phyloP scores from a whole-genome alignment of 2,329 filamentous ascomycete species.

The Curvularia lunata region DNA sequence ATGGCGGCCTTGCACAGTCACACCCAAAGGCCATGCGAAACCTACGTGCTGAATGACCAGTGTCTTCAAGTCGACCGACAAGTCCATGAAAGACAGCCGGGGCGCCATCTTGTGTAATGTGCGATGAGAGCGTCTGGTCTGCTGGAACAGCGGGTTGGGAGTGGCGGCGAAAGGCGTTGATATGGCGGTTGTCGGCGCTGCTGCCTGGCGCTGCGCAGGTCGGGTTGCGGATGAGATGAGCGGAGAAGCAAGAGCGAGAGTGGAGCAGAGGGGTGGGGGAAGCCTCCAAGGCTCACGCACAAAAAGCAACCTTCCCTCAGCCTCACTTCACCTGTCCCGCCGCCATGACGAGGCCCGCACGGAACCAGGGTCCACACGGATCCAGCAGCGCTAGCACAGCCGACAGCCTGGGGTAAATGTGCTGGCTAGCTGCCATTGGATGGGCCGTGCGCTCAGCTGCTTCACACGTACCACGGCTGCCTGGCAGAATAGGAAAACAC shows the following conservation, averaged over 20 bases:
- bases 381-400: slow-evolving; percentile 7
- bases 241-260: slow-evolving; percentile 6
- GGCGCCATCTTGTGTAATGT: slow-evolving; percentile 32
- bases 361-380: slow-evolving; percentile 14
- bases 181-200: not conserved
- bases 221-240: slow-evolving; percentile 18
- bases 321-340: slow-evolving; percentile 26
- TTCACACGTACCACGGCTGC: not conserved
- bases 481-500: not conserved
- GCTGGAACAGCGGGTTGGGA: not conserved
- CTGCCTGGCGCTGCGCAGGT: slow-evolving; percentile 1
- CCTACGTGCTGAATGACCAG: slow-evolving; percentile 49
- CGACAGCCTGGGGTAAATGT: slow-evolving; percentile 3
- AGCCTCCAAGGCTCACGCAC: not conserved
- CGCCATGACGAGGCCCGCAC: slow-evolving; percentile 5
- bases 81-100: slow-evolving; percentile 40
- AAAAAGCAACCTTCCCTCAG: slow-evolving; percentile 18
- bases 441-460: not conserved
- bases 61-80: slow-evolving; percentile 50
- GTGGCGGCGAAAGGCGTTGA: not conserved
- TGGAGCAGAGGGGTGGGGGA: not conserved
- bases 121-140: not conserved
- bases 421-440: slow-evolving; percentile 15
- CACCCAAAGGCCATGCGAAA: slow-evolving; percentile 6
- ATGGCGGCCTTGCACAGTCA: not conserved